Conservation (phyloP, 2,329 filamentous ascomycete species). For the Fusarium chuoi region DNA sequence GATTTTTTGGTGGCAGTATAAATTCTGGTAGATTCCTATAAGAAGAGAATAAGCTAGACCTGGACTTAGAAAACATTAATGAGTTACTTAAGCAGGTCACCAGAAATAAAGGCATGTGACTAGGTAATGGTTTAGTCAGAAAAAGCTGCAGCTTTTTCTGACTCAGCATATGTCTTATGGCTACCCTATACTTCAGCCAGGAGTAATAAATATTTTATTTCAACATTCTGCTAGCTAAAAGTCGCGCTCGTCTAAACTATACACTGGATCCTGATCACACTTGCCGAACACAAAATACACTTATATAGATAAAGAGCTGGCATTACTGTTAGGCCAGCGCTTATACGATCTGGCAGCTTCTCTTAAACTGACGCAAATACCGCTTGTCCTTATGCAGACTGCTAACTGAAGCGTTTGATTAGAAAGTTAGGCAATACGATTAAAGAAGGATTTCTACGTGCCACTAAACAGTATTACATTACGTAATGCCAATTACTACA, state of each 20-base stretch:
- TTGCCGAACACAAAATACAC: neutral
- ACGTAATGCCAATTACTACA: neutral
- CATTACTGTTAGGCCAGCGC: neutral
- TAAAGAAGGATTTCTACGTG: neutral
- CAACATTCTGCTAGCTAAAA: neutral
- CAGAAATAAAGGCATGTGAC: no score
- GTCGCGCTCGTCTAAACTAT: neutral
- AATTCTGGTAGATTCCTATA: no score
- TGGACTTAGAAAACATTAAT: no score
- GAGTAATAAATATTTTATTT: neutral
- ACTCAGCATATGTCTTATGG: neutral
- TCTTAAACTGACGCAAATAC: neutral
- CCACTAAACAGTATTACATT: neutral
- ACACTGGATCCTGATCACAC: neutral
- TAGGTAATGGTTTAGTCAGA: no score
- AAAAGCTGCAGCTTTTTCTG: no score
- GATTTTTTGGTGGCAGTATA: no score
- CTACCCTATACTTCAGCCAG: neutral
- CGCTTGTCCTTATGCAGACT: neutral
- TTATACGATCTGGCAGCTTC: neutral
- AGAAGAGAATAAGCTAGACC: no score
- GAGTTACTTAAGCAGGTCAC: no score
- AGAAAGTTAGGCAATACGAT: neutral
- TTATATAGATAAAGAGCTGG: neutral
- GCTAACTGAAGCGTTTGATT: neutral